Evolutionary conservation across 768 basidiomycete genomes (phyloP), one percentile per base, ranked within the genome.

Genomic region (Cystofilobasidium bisporidii): DNA sequence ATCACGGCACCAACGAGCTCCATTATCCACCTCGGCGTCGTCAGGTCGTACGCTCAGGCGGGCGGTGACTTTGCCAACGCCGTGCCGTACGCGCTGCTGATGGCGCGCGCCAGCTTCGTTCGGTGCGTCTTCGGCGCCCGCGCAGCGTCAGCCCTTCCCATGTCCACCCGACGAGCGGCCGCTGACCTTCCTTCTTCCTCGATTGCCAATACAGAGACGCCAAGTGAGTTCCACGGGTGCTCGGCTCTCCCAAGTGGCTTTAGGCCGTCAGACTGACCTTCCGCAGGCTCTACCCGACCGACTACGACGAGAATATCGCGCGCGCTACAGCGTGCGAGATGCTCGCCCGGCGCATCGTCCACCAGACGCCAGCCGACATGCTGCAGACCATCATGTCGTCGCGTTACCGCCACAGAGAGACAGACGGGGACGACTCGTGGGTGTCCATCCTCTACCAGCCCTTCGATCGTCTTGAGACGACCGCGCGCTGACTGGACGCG

Each of bases 51-150:
- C 73, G 82, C 80, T 32, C 83, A 82, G 60, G 87, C 89, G 28
- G 92, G 88, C 11, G 93, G 93, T 9, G 91, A 94, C 77, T 92
- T 92, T 74, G 76, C 80, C 22, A 88, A 91, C 74, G 88, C 89
- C 30, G 89, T 92, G 18, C 76, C 77, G 1, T 78, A 76, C 70
- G 72, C 72, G 73, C 71, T 86, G 75, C 36, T 50, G 32, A 55
- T 61, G 11, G 57, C 68, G 2, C 47, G 68, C 47, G 57, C 66
- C 8, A 62, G 50, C 8, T 68, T 68, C 50, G 47, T 67, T 63
- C 65, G 47, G 61, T 53, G 58, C 22, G 63, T 20, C 17, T 30
- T 38, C 48, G 9, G 41, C 26, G 17, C 50, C 58, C n/a, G n/a
- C n/a, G n/a, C n/a, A n/a, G n/a, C n/a, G n/a, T n/a, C n/a, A n/a